Evolutionary conservation across 768 basidiomycete genomes (phyloP).

Genomic region (Agrocybe pediades): DNA sequence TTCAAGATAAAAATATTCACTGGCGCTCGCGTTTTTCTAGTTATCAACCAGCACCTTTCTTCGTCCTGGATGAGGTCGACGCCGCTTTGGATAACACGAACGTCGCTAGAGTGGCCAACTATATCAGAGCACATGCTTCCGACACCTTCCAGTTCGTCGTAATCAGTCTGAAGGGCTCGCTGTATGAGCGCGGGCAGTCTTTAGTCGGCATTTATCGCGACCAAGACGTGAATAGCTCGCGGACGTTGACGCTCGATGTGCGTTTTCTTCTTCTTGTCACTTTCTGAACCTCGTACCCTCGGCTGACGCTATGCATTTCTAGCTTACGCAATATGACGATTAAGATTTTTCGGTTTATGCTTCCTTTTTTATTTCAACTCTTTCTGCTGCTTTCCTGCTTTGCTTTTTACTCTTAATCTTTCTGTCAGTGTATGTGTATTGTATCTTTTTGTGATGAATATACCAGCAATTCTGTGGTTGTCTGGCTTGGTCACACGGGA

Average conservation of each 20-base stretch:
- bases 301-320: not conserved
- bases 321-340: slow-evolving; percentile 69
- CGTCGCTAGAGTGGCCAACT: slow-evolving; percentile 92
- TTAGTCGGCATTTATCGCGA: slow-evolving; percentile 94
- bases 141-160: slow-evolving; percentile 93
- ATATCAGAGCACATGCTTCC: slow-evolving; percentile 85
- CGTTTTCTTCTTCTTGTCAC: slow-evolving; percentile 27
- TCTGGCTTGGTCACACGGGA: no score
- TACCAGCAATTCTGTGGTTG: no score
- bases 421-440: slow-evolving; percentile 16
- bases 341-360: slow-evolving; percentile 19
- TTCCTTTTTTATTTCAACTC: not conserved
- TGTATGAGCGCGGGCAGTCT: slow-evolving; percentile 89
- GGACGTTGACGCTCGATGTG: slow-evolving; percentile 90
- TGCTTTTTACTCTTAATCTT: no score
- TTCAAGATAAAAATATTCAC: not conserved
- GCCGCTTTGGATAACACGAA: slow-evolving; percentile 99
- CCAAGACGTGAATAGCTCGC: slow-evolving; percentile 91
- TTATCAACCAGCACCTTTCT: slow-evolving; percentile 96
- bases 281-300: not conserved
- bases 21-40: slow-evolving; percentile 48
- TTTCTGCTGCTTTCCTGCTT: slow-evolving; percentile 4
- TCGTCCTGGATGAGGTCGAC: slow-evolving; percentile 98
- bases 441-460: slow-evolving; percentile 4
- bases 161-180: slow-evolving; percentile 92